Conservation (phyloP, 2,329 filamentous ascomycete species). For the Neonectria punicea region DNA sequence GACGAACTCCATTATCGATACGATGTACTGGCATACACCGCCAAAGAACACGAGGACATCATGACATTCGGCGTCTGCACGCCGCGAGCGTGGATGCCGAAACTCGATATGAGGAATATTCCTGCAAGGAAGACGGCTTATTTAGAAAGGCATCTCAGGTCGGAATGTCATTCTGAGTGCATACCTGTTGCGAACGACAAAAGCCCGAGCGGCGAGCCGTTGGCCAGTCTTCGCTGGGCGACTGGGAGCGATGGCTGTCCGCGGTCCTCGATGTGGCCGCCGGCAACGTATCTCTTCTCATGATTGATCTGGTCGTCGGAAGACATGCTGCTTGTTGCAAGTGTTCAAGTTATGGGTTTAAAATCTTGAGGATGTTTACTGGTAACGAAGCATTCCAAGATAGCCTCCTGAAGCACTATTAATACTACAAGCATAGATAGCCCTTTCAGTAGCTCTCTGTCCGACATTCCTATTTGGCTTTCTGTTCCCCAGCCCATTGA, state of each 20-base stretch:
- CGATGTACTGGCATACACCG: slow-evolving; percentile 29
- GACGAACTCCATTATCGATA: slow-evolving; percentile 28
- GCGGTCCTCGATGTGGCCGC: slow-evolving; percentile 23
- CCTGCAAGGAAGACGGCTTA: slow-evolving; percentile 4
- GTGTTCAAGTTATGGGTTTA: background rate
- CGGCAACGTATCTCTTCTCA: slow-evolving; percentile 3
- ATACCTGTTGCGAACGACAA: slow-evolving; percentile 27
- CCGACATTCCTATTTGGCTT: background rate
- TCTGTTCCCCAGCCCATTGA: too few species aligned
- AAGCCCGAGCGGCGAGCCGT: slow-evolving; percentile 25
- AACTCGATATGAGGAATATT: slow-evolving; percentile 29
- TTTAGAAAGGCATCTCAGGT: background rate
- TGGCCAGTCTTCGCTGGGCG: slow-evolving; percentile 20
- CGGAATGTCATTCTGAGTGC: background rate
- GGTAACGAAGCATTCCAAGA: background rate
- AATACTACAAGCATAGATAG: background rate
- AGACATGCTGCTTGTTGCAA: slow-evolving; percentile 10
- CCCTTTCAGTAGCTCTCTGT: background rate
- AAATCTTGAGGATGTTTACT: background rate
- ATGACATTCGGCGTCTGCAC: slow-evolving; percentile 31
- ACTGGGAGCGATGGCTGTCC: slow-evolving; percentile 18
- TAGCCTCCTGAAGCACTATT: background rate
- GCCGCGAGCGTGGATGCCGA: slow-evolving; percentile 27
- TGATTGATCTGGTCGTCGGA: slow-evolving; percentile 15
- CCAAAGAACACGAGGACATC: slow-evolving; percentile 31